These are phyloP conservation scores for Coffea humblotiana DNA, from an alignment of 305 asterid genomes.

Conservation along the genomic window DNA sequence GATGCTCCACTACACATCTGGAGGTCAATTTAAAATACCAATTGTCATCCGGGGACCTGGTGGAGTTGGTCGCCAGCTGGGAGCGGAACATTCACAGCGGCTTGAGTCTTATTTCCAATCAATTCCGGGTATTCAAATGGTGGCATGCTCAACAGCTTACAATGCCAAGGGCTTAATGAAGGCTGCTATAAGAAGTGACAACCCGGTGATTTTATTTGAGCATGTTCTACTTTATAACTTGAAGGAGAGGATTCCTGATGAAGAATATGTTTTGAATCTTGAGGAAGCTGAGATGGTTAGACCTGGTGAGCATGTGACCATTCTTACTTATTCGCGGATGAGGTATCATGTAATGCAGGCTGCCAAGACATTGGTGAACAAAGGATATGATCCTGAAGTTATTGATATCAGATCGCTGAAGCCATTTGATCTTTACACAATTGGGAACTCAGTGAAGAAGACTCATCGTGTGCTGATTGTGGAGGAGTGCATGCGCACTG, in stretches of 20 bases:
- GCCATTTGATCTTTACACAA: conserved; percentile 70
- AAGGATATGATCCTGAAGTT: conserved; percentile 75
- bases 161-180: conserved; percentile 76
- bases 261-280: conserved; percentile 57
- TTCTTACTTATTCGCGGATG: conserved; percentile 75
- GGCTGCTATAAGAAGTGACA: conserved; percentile 70
- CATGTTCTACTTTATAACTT: conserved; percentile 74
- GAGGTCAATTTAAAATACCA: conserved; percentile 76
- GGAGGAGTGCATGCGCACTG: conserved; percentile 82
- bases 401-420: conserved; percentile 77
- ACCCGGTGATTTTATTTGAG: conserved; percentile 71
- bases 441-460: conserved; percentile 75
- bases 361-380: conserved; percentile 61
- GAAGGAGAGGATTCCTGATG: conserved; percentile 80
- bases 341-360: conserved; percentile 89
- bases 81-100: conserved; percentile 80
- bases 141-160: conserved; percentile 78
- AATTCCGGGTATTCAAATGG: conserved; percentile 76
- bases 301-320: conserved; percentile 64
- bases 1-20: conserved; percentile 84
- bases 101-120: conserved; percentile 79
- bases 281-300: conserved; percentile 85
- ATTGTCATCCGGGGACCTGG: conserved; percentile 81
- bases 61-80: conserved; percentile 83
- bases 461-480: conserved; percentile 72